Conservation (phyloP, 2,329 filamentous ascomycete genomes). For the Escovopsis weberi region DNA sequence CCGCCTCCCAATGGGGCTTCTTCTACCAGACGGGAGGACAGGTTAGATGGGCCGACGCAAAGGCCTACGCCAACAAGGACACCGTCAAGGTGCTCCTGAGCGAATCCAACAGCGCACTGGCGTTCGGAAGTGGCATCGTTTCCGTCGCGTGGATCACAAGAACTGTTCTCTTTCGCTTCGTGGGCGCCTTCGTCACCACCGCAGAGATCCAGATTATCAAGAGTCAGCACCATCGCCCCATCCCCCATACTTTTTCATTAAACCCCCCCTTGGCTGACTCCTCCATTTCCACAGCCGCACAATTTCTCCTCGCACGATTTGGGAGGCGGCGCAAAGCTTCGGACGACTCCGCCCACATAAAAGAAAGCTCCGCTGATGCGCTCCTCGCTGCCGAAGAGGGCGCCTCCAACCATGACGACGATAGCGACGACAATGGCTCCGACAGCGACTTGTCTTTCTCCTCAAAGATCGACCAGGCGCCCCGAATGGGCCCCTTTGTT, state of each 20-base stretch:
- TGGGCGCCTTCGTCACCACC: conserved; percentile 11
- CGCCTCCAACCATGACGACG: conserved; percentile 4
- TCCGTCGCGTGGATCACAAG: conserved; percentile 12
- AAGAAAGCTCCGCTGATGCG: conserved; percentile 3
- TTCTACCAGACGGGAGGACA: conserved; percentile 18
- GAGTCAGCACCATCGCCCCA: conserved; percentile 2
- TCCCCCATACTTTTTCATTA: background rate
- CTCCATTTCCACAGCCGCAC: background rate
- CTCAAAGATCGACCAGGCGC: conserved; percentile 4
- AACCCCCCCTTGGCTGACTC: background rate
- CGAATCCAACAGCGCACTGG: conserved; percentile 14
- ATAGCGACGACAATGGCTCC: conserved; percentile 1
- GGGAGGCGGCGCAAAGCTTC: background rate
- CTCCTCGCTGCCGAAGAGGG: background rate
- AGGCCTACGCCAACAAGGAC: conserved; percentile 16
- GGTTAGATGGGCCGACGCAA: conserved; percentile 18
- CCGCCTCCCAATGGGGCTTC: conserved; percentile 18
- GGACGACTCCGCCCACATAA: background rate
- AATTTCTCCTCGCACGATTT: background rate
- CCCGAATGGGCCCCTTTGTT: conserved; percentile 6
- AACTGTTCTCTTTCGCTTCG: conserved; percentile 10
- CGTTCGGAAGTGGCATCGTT: conserved; percentile 10
- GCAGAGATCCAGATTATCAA: conserved; percentile 9
- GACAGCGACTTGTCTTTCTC: background rate
- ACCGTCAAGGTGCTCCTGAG: conserved; percentile 18